Evolutionary conservation across 2,329 filamentous ascomycete genomes (phyloP).

Genomic region (Ophiosphaerella narmari): DNA sequence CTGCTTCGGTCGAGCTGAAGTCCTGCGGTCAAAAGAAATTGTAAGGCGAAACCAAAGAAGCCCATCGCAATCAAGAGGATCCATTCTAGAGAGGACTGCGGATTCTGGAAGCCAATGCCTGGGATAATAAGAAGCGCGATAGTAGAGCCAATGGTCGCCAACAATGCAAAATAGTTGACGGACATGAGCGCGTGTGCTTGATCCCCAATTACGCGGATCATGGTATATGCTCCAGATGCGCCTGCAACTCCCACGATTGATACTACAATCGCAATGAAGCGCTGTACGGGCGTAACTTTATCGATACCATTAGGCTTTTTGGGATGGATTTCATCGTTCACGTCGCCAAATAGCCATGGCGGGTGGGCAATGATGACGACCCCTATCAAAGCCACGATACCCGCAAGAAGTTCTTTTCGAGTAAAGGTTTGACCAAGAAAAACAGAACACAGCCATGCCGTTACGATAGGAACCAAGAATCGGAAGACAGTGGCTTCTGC

Average conservation of each 20-base stretch:
- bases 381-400: slow-evolving; percentile 71
- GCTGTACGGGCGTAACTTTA: slow-evolving; percentile 60
- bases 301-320: slow-evolving; percentile 34
- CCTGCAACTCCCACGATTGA: slow-evolving; percentile 76
- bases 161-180: slow-evolving; percentile 77
- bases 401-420: slow-evolving; percentile 71
- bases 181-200: slow-evolving; percentile 76
- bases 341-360: slow-evolving; percentile 54
- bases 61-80: slow-evolving; percentile 67
- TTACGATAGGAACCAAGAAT: slow-evolving; percentile 76
- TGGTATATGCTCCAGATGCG: slow-evolving; percentile 70
- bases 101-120: slow-evolving; percentile 58
- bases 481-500: slow-evolving; percentile 85
- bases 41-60: slow-evolving; percentile 74
- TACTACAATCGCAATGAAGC: slow-evolving; percentile 69
- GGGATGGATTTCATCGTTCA: slow-evolving; percentile 5
- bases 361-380: slow-evolving; percentile 81
- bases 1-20: slow-evolving; percentile 67
- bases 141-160: slow-evolving; percentile 67
- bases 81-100: slow-evolving; percentile 62
- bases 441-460: slow-evolving; percentile 75
- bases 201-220: slow-evolving; percentile 76
- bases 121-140: slow-evolving; percentile 60
- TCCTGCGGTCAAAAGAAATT: slow-evolving; percentile 78
- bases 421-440: slow-evolving; percentile 75